Percentiles rank a stretch among this genome's conserved stretches.
Conservation (phyloP, 2,329 filamentous ascomycete species). For the Juglanconis juglandina region DNA sequence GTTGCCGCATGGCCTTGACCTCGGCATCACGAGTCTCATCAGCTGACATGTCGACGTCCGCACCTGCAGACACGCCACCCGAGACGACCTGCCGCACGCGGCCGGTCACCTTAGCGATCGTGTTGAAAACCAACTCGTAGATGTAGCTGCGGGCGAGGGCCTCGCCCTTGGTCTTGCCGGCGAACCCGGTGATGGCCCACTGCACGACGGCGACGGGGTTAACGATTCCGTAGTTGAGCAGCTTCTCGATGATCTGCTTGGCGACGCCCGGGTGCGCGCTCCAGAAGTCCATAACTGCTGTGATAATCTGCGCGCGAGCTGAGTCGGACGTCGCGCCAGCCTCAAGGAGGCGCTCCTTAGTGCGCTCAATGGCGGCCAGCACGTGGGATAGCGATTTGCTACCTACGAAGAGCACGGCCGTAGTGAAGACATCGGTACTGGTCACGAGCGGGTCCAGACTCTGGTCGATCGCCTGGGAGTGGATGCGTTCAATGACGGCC, state of each 20-base stretch:
- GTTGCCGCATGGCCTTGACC: conserved; percentile 67
- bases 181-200: conserved; percentile 72
- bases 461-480: conserved; percentile 68
- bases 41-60: conserved; percentile 40
- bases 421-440: conserved; percentile 93
- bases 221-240: conserved; percentile 95
- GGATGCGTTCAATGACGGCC: conserved; percentile 73
- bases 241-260: conserved; percentile 89
- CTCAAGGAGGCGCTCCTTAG: conserved; percentile 80
- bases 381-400: conserved; percentile 96
- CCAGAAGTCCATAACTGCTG: conserved; percentile 91
- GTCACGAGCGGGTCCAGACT: conserved; percentile 75
- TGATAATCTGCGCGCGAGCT: conserved; percentile 83
- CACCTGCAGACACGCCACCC: conserved; percentile 32
- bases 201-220: conserved; percentile 81
- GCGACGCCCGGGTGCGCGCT: conserved; percentile 86
- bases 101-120: conserved; percentile 83
- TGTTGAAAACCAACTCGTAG: conserved; percentile 87
- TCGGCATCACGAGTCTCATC: conserved; percentile 69
- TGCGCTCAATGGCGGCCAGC: conserved; percentile 90
- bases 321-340: conserved; percentile 71
- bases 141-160: conserved; percentile 71
- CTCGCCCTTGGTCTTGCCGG: conserved; percentile 50
- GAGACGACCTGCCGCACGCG: conserved; percentile 77
- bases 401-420: conserved; percentile 86